A percentile compares a stretch with the other conserved stretches of the same genome.
These are phyloP conservation scores for Plantago rigida DNA, from an alignment of 305 asterid genomes.

Conservation along the genomic window DNA sequence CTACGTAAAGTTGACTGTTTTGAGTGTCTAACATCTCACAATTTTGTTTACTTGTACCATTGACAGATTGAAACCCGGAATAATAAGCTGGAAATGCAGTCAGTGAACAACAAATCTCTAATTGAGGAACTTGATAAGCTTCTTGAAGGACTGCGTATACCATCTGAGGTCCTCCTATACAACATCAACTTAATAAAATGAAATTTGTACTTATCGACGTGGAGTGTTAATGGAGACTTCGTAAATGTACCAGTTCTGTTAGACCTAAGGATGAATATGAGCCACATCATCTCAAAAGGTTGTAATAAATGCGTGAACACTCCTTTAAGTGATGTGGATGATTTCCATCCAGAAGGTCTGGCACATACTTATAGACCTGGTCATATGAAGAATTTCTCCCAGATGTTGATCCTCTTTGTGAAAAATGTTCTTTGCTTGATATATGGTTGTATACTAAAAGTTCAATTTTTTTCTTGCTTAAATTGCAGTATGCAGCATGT, in stretches of 20 bases:
- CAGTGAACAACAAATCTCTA: constrained; percentile 73
- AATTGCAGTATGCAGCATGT: constrained; percentile 65
- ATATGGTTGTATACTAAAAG: background rate
- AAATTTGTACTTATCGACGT: constrained; percentile 2
- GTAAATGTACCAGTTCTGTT: too few species aligned
- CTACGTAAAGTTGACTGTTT: constrained; percentile 14
- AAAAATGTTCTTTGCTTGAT: too few species aligned
- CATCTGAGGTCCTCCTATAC: constrained; percentile 57
- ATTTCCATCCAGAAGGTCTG: too few species aligned
- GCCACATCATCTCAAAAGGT: too few species aligned
- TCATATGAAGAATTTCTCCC: too few species aligned
- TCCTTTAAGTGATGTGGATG: too few species aligned
- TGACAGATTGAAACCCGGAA: constrained; percentile 90
- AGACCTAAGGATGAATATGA: too few species aligned
- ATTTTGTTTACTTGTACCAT: constrained; percentile 19
- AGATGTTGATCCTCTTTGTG: too few species aligned
- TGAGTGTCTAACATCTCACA: constrained; percentile 2
- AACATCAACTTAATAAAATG: constrained; percentile 12
- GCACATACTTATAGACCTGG: too few species aligned
- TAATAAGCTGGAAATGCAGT: constrained; percentile 95
- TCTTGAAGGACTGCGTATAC: constrained; percentile 75
- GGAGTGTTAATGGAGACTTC: too few species aligned
- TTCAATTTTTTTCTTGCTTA: constrained; percentile 11
- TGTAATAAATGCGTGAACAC: too few species aligned
- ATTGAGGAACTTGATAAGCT: constrained; percentile 92